Conservation (phyloP, 2,329 filamentous ascomycete genomes). For the Fusarium cicatricum region DNA sequence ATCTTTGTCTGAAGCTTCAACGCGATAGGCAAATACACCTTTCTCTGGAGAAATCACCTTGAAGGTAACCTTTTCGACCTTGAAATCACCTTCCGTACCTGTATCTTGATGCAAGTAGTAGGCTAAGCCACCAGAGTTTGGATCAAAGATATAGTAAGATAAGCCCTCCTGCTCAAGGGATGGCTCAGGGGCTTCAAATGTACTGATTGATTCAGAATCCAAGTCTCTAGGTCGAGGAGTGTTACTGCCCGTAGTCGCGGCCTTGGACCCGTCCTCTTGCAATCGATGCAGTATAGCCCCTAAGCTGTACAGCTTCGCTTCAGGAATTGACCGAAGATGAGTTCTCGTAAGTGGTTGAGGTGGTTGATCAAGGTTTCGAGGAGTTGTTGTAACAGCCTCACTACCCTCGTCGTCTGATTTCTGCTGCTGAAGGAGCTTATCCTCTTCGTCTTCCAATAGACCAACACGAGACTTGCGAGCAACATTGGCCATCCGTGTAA, state of each 20-base stretch:
- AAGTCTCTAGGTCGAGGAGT: slow-evolving; percentile 6
- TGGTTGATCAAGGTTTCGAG: background rate
- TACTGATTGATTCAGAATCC: slow-evolving; percentile 3
- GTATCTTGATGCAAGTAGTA: slow-evolving; percentile 25
- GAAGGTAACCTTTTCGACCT: slow-evolving; percentile 22
- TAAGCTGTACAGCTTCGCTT: slow-evolving; percentile 24
- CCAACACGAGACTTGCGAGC: background rate
- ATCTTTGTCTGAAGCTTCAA: slow-evolving; percentile 25
- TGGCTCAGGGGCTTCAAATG: background rate
- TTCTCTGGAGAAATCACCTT: slow-evolving; percentile 6
- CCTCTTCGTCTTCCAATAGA: background rate
- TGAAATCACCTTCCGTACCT: slow-evolving; percentile 13
- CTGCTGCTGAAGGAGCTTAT: background rate
- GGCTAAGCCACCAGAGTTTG: slow-evolving; percentile 19
- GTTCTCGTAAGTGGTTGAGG: slow-evolving; percentile 23
- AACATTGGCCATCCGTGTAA: background rate
- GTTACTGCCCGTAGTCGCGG: slow-evolving; percentile 28
- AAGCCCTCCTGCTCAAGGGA: background rate
- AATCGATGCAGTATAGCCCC: slow-evolving; percentile 8
- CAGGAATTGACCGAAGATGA: slow-evolving; percentile 17
- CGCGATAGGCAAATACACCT: slow-evolving; percentile 12
- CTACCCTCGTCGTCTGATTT: background rate
- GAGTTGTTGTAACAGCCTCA: background rate
- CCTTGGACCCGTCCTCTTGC: slow-evolving; percentile 23
- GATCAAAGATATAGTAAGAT: slow-evolving; percentile 34